These are phyloP conservation scores for Puccinellia tenuiflora DNA, from an alignment of 176 grass and related monocot genomes.

Conservation along the genomic window DNA sequence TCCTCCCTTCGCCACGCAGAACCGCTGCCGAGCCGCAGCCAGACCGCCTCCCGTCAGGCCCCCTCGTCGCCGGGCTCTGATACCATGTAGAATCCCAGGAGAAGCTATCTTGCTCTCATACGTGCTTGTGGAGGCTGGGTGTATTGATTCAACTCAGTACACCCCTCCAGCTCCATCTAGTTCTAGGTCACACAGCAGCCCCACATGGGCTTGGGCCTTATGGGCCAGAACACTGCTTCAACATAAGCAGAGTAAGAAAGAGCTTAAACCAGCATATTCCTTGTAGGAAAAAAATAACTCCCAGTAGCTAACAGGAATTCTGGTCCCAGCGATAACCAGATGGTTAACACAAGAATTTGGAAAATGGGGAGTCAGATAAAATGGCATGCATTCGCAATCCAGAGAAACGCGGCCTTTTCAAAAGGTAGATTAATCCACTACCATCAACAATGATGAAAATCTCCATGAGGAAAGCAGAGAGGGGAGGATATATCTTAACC, in stretches of 20 bases:
- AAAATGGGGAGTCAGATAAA: not conserved
- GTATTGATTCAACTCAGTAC: too few relatives aligned
- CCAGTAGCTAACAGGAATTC: not conserved
- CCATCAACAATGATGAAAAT: not conserved
- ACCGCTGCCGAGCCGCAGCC: too few relatives aligned
- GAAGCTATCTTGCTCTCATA: too few relatives aligned
- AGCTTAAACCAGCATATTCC: not conserved
- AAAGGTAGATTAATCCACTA: not conserved
- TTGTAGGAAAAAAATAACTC: not conserved
- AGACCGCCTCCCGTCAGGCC: too few relatives aligned
- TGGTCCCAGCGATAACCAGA: not conserved
- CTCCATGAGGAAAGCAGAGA: not conserved
- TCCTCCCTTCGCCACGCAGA: too few relatives aligned
- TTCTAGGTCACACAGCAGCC: too few relatives aligned
- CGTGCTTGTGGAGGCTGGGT: too few relatives aligned
- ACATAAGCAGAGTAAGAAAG: not conserved
- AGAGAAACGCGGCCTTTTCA: not conserved
- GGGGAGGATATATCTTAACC: conserved; percentile 29
- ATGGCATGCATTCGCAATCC: not conserved
- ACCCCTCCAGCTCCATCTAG: too few relatives aligned
- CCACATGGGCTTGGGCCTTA: too few relatives aligned
- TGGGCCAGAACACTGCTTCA: too few relatives aligned
- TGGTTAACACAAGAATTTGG: not conserved
- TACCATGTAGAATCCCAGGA: too few relatives aligned
- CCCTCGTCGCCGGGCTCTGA: too few relatives aligned